Base-by-base conservation (phyloP, 2,329 filamentous ascomycete genomes). In the Phialemoniopsis sp. region DNA sequence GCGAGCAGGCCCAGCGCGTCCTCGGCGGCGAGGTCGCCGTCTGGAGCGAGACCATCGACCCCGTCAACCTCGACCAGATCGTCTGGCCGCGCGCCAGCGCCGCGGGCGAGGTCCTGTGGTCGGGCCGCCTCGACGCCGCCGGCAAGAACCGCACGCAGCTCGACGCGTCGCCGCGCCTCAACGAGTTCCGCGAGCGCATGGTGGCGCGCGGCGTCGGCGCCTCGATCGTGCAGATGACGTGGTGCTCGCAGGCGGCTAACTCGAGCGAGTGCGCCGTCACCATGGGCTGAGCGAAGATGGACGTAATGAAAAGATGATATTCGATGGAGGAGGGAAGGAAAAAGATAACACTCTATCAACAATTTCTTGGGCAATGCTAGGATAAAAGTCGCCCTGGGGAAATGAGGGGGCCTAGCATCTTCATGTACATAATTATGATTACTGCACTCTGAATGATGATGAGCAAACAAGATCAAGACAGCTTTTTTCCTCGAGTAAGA, bases 21-120 rank as follows among this genome's bases (percentile, higher is more conserved):
- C 60, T 93, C 8, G 89, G 89, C 33, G 89, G 88, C 18, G 89
- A 95, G 65, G 79, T 84, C 13, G 85, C 87, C 40, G 76, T 89
- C 42, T 95, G 88, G 88, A 77, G 76, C 46, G 89, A 95, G 66
- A 84, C 83, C n/a, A 72, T 76, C 45, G 89, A 95, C 60, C 64
- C 78, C 4, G 66, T 79, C n/a, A 89, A 83, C 56, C 58, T 95
- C 13, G 87, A 95, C 63, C 67, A 67, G 29, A 79, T 87, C 59
- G 64, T 91, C 8, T 95, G 88, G 89, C 88, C 89, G 8, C 73
- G 89, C 6, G 80, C 78, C 2, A 76, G 75, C 37, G 87, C 86
- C 0, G 85, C 82, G 1, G 86, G 76, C 18, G 89, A 94, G 64
- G 80, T 90, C 2, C 70, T 91, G 34, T 95, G 89, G 89, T 86